phyloP scores from a whole-genome alignment of 2,329 filamentous ascomycete species.

The Penicillium sp. region DNA sequence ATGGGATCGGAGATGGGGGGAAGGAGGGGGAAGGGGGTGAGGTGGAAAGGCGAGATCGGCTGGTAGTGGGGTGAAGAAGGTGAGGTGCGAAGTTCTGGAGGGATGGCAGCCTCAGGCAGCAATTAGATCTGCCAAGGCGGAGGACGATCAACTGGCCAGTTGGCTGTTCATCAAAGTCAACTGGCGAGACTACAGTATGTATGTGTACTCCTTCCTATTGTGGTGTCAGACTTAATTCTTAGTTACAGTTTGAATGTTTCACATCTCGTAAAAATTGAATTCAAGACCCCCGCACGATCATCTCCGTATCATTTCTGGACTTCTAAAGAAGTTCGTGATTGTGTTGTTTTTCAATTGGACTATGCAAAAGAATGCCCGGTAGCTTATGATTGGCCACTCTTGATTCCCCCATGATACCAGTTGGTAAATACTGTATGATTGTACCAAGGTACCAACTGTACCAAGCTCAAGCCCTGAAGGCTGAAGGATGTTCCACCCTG shows the following conservation, averaged over 20 bases:
- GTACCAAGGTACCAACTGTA: too few species aligned
- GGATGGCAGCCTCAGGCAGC: slow-evolving; percentile 27
- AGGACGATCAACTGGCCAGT: slow-evolving; percentile 20
- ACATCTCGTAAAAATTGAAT: not conserved
- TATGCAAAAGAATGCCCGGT: not conserved
- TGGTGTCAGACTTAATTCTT: not conserved
- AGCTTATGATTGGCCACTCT: not conserved
- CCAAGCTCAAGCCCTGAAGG: not conserved
- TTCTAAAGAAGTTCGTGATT: not conserved
- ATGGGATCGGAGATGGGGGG: slow-evolving; percentile 21
- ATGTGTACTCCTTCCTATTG: too few species aligned
- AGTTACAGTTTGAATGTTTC: not conserved
- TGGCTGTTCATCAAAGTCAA: not conserved
- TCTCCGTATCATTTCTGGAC: not conserved
- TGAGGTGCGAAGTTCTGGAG: slow-evolving; percentile 30
- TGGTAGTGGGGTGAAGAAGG: slow-evolving; percentile 2
- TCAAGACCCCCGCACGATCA: not conserved
- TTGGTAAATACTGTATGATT: not conserved
- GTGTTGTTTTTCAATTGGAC: slow-evolving; percentile 1
- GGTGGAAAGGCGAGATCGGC: slow-evolving; percentile 14
- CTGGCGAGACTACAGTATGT: too few species aligned
- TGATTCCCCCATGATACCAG: not conserved
- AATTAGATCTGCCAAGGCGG: not conserved
- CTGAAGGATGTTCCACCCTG: not conserved
- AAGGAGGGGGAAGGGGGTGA: slow-evolving; percentile 25